Percentiles rank a stretch among this genome's conserved stretches.
Conservation (phyloP, 345 rosid genomes). For the Dipteronia sinensis region DNA sequence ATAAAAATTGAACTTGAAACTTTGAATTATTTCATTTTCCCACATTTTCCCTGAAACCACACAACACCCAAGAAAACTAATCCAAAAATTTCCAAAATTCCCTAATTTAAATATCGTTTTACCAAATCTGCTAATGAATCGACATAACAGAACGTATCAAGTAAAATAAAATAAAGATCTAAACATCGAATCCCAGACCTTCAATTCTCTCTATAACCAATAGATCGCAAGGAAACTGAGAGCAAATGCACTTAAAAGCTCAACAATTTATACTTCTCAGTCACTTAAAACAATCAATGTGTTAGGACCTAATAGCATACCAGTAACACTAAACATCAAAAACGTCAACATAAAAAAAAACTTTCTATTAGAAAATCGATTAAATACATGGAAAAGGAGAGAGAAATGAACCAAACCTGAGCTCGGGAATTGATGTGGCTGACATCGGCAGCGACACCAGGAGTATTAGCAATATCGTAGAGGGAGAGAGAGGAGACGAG, state of each 20-base stretch:
- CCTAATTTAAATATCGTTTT: not conserved
- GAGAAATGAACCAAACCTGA: constrained; percentile 13
- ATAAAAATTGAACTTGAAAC: not conserved
- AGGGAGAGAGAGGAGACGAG: constrained; percentile 40
- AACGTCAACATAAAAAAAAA: not conserved
- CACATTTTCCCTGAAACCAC: not conserved
- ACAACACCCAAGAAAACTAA: no score
- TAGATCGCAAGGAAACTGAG: not conserved
- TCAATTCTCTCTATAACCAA: not conserved
- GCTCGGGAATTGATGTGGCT: constrained; percentile 42
- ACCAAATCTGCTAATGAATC: not conserved
- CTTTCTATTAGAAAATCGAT: no score
- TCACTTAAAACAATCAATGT: not conserved
- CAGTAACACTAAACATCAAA: not conserved
- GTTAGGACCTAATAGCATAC: not conserved
- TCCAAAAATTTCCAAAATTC: no score
- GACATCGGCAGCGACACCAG: constrained; percentile 46
- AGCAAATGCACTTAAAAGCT: not conserved
- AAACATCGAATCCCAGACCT: not conserved
- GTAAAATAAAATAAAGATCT: not conserved
- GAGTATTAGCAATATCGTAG: constrained; percentile 41
- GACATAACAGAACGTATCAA: not conserved
- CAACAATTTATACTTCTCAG: not conserved
- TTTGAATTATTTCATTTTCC: not conserved
- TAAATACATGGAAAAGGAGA: not conserved